Evolutionary conservation across 345 rosid species (phyloP).

Genomic region (Gossypium longicalyx): DNA sequence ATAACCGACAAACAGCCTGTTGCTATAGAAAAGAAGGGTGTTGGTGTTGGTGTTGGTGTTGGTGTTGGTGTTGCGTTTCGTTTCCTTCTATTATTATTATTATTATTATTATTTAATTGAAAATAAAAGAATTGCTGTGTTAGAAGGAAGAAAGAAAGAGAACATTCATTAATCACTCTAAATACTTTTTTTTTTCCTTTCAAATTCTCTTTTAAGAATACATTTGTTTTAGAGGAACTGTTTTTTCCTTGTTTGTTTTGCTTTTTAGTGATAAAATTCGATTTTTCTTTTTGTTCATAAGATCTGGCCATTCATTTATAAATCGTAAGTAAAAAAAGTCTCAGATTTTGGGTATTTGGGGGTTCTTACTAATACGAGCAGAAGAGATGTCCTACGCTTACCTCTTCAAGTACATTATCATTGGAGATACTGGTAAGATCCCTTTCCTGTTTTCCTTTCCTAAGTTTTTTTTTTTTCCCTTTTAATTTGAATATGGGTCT

Average conservation of each 20-base stretch:
- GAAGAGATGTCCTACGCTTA: not conserved
- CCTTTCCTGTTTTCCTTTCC: not conserved
- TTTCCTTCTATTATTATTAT: no score
- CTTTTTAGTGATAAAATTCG: not conserved
- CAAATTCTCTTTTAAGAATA: no score
- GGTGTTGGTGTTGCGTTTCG: no score
- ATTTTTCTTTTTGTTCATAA: not conserved
- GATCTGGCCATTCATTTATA: not conserved
- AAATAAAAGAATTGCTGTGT: no score
- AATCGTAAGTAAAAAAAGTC: not conserved
- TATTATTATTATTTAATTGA: no score
- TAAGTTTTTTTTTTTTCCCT: not conserved
- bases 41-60: no score
- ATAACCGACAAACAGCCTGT: no score
- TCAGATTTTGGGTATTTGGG: not conserved
- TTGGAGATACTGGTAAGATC: not conserved
- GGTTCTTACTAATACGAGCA: not conserved
- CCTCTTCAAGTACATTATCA: slow-evolving; percentile 6
- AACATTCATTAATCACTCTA: no score
- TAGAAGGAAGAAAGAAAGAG: no score
- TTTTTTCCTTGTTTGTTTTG: not conserved
- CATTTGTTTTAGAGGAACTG: no score
- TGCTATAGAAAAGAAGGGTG: no score
- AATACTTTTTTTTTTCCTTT: no score
- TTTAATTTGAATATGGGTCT: not conserved